Percentiles rank a stretch among this genome's conserved stretches.
Evolutionary conservation across 2,329 filamentous ascomycete species (phyloP).

Genomic region (Penicillium aurantiogriseum): DNA sequence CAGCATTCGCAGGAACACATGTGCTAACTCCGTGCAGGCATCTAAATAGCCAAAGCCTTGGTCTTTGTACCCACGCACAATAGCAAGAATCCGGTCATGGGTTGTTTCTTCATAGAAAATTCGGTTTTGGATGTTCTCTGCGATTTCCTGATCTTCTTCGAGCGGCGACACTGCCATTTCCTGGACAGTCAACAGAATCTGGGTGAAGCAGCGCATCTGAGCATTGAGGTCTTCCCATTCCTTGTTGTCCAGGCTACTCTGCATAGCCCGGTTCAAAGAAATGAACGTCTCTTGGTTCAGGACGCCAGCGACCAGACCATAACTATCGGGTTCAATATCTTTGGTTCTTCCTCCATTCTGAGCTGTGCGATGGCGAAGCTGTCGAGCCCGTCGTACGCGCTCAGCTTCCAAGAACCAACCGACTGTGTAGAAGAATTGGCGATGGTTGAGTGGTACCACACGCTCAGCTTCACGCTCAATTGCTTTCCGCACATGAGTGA

Average conservation of each 20-base stretch:
- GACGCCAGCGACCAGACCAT: conserved; percentile 82
- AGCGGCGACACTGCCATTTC: conserved; percentile 81
- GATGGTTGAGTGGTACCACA: conserved; percentile 70
- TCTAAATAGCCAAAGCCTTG: conserved; percentile 94
- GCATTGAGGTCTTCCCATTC: conserved; percentile 84
- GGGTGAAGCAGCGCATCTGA: conserved; percentile 90
- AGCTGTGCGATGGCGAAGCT: conserved; percentile 52
- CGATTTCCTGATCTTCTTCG: conserved; percentile 96
- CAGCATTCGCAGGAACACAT: conserved; percentile 87
- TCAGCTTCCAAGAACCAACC: conserved; percentile 92
- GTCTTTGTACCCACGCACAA: conserved; percentile 83
- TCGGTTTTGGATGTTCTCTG: conserved; percentile 91
- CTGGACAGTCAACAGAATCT: conserved; percentile 87
- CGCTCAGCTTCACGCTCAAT: conserved; percentile 87
- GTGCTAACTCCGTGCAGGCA: conserved; percentile 82
- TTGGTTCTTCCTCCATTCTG: conserved; percentile 49
- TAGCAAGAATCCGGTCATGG: conserved; percentile 79
- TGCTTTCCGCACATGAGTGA: conserved; percentile 79
- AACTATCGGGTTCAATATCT: conserved; percentile 68
- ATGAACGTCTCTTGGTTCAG: conserved; percentile 95
- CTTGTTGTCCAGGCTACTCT: conserved; percentile 75
- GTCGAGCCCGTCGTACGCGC: conserved; percentile 64
- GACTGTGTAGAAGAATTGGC: conserved; percentile 89
- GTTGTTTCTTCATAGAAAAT: conserved; percentile 99
- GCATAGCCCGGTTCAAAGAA: conserved; percentile 78